A percentile compares a stretch with the other conserved stretches of the same genome.
phyloP scores from a whole-genome alignment of 2,329 filamentous ascomycete genomes.

The Harringtonia aguacate region DNA sequence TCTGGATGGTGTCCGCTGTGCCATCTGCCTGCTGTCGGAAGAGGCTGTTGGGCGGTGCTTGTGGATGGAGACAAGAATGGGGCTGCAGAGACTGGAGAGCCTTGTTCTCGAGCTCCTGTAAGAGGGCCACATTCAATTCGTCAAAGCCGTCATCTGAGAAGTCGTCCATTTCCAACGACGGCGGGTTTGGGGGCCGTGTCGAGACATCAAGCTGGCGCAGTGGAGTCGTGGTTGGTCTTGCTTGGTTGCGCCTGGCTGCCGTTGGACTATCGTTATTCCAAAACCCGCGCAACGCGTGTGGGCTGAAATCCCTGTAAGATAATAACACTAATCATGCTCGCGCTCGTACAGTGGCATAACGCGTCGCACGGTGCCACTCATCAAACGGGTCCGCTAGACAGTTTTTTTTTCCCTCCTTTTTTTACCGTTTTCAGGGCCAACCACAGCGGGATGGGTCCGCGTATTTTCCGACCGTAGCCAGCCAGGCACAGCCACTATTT shows the following conservation, averaged over 20 bases:
- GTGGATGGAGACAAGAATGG: no score
- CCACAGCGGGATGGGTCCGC: no score
- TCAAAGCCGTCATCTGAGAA: constrained; percentile 56
- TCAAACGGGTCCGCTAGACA: not conserved
- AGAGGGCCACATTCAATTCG: constrained; percentile 42
- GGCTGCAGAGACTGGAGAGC: constrained; percentile 18
- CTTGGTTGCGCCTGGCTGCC: no score
- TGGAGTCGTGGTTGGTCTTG: no score
- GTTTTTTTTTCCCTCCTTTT: not conserved
- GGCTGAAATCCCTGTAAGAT: no score
- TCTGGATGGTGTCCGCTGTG: not conserved
- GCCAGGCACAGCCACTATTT: not conserved
- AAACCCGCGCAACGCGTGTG: no score
- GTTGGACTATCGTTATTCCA: no score
- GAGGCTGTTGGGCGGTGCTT: constrained; percentile 1
- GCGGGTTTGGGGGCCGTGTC: not conserved
- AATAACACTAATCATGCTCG: no score
- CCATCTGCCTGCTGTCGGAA: not conserved
- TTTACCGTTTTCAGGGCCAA: no score
- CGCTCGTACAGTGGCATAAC: not conserved
- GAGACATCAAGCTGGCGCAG: not conserved
- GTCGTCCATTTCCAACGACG: constrained; percentile 34
- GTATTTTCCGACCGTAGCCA: not conserved
- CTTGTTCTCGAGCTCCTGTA: constrained; percentile 52
- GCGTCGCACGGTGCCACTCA: not conserved